phyloP scores from a whole-genome alignment of 345 rosid species.

The Brassica napus region DNA sequence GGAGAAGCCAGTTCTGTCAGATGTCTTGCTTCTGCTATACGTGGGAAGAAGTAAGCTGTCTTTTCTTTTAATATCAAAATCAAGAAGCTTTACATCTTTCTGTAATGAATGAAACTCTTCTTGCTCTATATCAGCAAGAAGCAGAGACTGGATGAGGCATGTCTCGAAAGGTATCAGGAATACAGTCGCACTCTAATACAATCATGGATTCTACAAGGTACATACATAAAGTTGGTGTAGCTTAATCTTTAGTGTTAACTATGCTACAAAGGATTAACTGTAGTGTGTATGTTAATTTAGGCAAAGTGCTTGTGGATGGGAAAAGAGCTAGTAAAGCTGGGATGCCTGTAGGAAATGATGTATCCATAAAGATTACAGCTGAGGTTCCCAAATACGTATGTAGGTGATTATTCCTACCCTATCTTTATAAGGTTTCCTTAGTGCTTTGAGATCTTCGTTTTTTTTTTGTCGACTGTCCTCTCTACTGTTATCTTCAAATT shows the following conservation, averaged over 20 bases:
- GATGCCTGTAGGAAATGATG: conserved; percentile 64
- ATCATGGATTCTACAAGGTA: conserved; percentile 96
- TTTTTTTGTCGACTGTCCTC: conserved; percentile 24
- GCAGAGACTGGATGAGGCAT: conserved; percentile 86
- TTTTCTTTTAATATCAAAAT: background rate
- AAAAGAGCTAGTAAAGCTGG: conserved; percentile 86
- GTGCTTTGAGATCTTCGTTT: background rate
- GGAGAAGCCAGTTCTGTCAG: conserved; percentile 40
- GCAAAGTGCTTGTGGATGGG: conserved; percentile 90
- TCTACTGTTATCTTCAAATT: conserved; percentile 17
- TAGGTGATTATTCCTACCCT: conserved; percentile 75
- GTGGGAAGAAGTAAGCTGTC: conserved; percentile 58
- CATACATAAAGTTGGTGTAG: background rate
- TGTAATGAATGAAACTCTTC: conserved; percentile 7
- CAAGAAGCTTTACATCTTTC: background rate
- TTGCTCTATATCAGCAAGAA: conserved; percentile 46
- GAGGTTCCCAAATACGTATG: conserved; percentile 97
- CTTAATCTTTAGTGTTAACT: background rate
- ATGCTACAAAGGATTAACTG: background rate
- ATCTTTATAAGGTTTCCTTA: conserved; percentile 11
- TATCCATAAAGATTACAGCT: conserved; percentile 71
- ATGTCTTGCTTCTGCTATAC: conserved; percentile 54
- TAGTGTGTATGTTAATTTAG: conserved; percentile 39
- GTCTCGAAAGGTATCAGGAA: conserved; percentile 88
- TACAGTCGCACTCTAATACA: conserved; percentile 80